A percentile compares a stretch with the other conserved stretches of the same genome.
Conservation (phyloP, 345 rosid species). For the Melastoma malabathricum region DNA sequence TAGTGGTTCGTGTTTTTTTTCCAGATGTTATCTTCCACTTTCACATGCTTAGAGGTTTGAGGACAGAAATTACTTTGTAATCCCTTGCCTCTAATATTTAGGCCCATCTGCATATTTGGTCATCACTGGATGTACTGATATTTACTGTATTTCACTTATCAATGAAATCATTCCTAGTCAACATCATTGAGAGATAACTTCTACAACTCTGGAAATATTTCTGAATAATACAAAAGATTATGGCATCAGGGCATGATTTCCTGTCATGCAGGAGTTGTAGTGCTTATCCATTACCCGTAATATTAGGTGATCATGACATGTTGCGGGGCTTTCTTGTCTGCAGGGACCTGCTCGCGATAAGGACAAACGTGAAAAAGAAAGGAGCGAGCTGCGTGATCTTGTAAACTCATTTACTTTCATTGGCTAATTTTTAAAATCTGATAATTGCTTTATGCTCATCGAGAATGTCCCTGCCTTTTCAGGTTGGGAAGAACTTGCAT, state of each 20-base stretch:
- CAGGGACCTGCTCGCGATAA: constrained; percentile 99
- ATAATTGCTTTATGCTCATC: constrained; percentile 20
- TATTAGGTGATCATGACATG: constrained; percentile 94
- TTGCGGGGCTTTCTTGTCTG: constrained; percentile 99
- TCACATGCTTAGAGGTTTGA: constrained; percentile 28
- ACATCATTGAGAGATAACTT: no score
- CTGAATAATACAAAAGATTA: constrained; percentile 29
- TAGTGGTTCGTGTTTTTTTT: constrained; percentile 24
- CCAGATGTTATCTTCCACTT: constrained; percentile 28
- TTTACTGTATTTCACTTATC: no score
- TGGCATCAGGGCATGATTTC: constrained; percentile 80
- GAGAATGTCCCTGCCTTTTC: constrained; percentile 17
- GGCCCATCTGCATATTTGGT: no score
- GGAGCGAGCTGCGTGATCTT: constrained; percentile 99
- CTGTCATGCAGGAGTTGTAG: constrained; percentile 91
- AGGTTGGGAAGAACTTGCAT: constrained; percentile 99
- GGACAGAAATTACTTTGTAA: no score
- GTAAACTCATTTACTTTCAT: constrained; percentile 47
- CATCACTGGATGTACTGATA: no score
- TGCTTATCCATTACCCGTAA: constrained; percentile 89
- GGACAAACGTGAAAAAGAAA: constrained; percentile 97
- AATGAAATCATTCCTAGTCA: no score
- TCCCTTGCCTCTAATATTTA: no score
- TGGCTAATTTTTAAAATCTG: constrained; percentile 32
- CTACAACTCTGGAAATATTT: no score